Conservation (phyloP, 1,284 basidiomycete genomes). For the Uromyces viciae-fabae region DNA sequence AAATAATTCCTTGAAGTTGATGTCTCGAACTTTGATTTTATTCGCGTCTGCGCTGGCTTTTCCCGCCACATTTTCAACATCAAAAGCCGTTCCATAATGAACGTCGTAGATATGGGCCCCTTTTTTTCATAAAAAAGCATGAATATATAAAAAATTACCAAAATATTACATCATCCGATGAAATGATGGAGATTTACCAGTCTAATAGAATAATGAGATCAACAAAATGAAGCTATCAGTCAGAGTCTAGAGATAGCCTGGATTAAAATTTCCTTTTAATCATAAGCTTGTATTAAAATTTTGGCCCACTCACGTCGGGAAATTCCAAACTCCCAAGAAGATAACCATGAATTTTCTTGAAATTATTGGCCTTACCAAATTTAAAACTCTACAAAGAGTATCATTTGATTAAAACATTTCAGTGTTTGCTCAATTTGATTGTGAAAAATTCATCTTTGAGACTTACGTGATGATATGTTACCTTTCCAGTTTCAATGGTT, state of each 20-base stretch:
- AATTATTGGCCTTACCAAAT: neutral
- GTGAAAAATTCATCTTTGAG: neutral
- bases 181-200: neutral
- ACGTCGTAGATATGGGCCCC: constrained; percentile 13
- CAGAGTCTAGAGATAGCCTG: neutral
- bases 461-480: constrained; percentile 32
- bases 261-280: too few relatives aligned
- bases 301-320: constrained; percentile 6
- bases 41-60: neutral
- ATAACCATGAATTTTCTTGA: constrained; percentile 10
- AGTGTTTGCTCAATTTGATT: neutral
- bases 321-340: constrained; percentile 24
- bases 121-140: neutral
- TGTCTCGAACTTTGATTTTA: constrained; percentile 17
- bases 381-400: neutral
- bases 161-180: too few relatives aligned
- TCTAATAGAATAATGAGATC: too few relatives aligned
- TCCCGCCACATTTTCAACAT: neutral
- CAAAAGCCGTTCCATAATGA: neutral
- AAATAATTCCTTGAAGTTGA: constrained; percentile 18
- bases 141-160: neutral
- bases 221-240: too few relatives aligned
- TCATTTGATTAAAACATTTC: neutral
- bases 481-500: neutral
- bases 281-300: too few relatives aligned